Conservation (phyloP, 257 asterid species). For the Linderniella brevidens region DNA sequence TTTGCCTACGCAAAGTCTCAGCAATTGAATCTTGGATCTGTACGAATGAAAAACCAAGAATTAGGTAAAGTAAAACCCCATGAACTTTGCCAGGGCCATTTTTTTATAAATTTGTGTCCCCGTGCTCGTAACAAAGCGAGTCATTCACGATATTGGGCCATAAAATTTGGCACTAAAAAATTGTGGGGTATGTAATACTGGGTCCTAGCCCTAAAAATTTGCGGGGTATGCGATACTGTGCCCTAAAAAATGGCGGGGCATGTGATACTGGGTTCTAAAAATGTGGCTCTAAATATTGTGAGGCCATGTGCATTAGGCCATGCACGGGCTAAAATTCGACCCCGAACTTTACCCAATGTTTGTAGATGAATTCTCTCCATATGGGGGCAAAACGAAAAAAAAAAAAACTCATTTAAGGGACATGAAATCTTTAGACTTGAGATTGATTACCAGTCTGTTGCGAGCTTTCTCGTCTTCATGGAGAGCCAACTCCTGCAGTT, state of each 20-base stretch:
- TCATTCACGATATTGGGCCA: neutral
- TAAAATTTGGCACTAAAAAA: neutral
- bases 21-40: conserved; percentile 96
- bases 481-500: conserved; percentile 69
- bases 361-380: too few species aligned
- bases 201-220: too few species aligned
- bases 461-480: conserved; percentile 93
- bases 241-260: too few species aligned
- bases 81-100: neutral
- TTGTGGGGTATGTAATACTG: too few species aligned
- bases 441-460: conserved; percentile 58
- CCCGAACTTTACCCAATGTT: too few species aligned
- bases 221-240: too few species aligned
- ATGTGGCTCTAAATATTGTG: too few species aligned
- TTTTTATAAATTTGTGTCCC: neutral
- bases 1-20: conserved; percentile 73
- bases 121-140: neutral
- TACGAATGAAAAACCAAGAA: conserved; percentile 6
- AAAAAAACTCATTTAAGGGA: too few species aligned
- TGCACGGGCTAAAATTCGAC: too few species aligned
- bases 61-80: neutral
- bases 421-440: conserved; percentile 2
- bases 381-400: too few species aligned
- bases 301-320: too few species aligned
- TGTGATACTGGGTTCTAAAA: too few species aligned